Evolutionary conservation across 495 filamentous ascomycete species (phyloP), one percentile per base, ranked within the genome.

Genomic region (Zalerion maritima): DNA sequence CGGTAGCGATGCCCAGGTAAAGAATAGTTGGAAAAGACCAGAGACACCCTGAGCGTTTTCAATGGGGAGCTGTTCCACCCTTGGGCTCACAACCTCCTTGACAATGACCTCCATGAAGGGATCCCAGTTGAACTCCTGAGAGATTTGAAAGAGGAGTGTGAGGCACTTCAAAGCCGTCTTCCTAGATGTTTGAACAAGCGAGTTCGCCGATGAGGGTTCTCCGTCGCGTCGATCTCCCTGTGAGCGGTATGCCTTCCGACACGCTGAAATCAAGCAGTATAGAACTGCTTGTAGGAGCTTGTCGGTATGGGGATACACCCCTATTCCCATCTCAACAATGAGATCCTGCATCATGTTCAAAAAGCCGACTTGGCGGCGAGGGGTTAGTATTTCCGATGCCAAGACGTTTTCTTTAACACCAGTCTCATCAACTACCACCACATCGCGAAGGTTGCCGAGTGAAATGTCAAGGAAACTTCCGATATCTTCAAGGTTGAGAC

Each of bases 11-110:
- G 80, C 72, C 81, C 91, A 93, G 1, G 76, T 78, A 10, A 68
- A 64, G 47, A 96, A 74, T 13, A 99, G 56, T 30, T 73, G 75
- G 40, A 93, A 70, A 6, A 81, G 62, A 1, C 76, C 82, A 5
- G 89, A 94, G 11, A 93, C 60, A 20, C 81, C 75, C 40, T 96
- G 87, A 0, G 84, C 80, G 14, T 80, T 91, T 55, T 99, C 87
- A 1, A 70, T 62, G 1, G 87, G 70, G 28, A 99, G 71, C 37
- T 78, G 82, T 3, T 80, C 71, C 5, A 94, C 57, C 35, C 83
- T 68, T 13, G 77, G 78, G 36, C 70, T 71, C 25, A 96, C 62
- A 11, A 89, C 45, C 41, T 92, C 75, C 6, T 65, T 57, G 31
- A 92, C 69, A 26, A 94, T 75, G 2, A 63, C 43, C 5, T 66